These are phyloP conservation scores for Phytophthora sansomeana DNA, from an alignment of 352 stramenopile genomes.

Conservation along the genomic window DNA sequence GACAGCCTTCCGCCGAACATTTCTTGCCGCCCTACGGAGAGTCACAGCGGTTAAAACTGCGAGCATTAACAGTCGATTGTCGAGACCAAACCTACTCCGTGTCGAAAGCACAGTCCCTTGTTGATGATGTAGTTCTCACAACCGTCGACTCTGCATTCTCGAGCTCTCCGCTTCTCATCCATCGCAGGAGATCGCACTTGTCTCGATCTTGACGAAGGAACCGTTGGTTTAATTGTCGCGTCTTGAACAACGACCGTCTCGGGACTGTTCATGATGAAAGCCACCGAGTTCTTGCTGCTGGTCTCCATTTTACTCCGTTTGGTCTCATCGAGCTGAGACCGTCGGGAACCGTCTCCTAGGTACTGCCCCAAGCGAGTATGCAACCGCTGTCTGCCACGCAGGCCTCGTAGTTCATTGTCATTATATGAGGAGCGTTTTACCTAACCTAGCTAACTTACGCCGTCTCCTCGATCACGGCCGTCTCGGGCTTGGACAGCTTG, in stretches of 20 bases:
- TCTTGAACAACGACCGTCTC: constrained; percentile 6
- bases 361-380: not conserved
- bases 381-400: constrained; percentile 3
- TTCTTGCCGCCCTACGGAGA: constrained; percentile 45
- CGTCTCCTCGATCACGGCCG: constrained; percentile 21
- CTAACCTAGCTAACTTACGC: constrained; percentile 25
- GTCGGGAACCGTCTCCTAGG: constrained; percentile 26
- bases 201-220: not conserved
- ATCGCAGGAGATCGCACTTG: constrained; percentile 5
- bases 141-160: constrained; percentile 43
- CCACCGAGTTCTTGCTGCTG: constrained; percentile 25
- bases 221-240: not conserved
- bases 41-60: constrained; percentile 1
- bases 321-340: not conserved
- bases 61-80: constrained; percentile 12
- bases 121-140: constrained; percentile 64
- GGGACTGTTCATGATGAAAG: constrained; percentile 33
- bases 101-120: constrained; percentile 51
- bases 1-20: constrained; percentile 40
- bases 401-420: constrained; percentile 19
- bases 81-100: constrained; percentile 40
- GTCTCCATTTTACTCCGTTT: constrained; percentile 3
- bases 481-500: constrained; percentile 59
- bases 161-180: constrained; percentile 41
- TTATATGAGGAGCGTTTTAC: constrained; percentile 25